Percentiles rank a stretch among this genome's conserved stretches.
These are phyloP conservation scores for Ceratocystiopsis minuta DNA, from an alignment of 2,329 filamentous ascomycete species.

Conservation along the genomic window DNA sequence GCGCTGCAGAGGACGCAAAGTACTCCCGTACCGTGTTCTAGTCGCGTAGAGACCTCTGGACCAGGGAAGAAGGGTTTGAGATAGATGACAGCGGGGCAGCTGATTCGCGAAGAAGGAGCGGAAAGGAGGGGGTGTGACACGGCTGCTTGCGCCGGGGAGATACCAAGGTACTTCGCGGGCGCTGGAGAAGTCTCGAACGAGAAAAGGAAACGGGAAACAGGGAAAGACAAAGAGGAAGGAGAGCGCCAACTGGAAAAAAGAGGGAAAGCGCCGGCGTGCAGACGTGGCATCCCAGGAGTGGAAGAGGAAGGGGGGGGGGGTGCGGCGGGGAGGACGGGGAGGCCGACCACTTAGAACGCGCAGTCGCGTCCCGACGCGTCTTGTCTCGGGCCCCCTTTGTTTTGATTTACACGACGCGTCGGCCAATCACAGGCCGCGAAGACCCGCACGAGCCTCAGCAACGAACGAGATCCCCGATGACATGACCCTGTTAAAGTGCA, in stretches of 20 bases:
- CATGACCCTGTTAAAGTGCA: background rate
- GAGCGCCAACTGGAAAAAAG: background rate
- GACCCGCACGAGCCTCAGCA: background rate
- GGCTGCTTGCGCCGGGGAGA: too few relatives aligned
- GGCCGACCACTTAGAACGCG: slow-evolving; percentile 3
- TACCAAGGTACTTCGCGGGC: too few relatives aligned
- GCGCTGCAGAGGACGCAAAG: too few relatives aligned
- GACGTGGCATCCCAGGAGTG: background rate
- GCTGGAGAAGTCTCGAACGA: background rate
- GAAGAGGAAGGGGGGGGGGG: background rate
- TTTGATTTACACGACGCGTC: slow-evolving; percentile 6
- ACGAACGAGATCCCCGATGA: slow-evolving; percentile 1
- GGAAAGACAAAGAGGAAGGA: background rate
- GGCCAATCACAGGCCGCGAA: slow-evolving; percentile 6
- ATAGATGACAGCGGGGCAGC: slow-evolving; percentile 5
- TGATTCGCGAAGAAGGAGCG: slow-evolving; percentile 4
- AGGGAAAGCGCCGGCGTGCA: background rate
- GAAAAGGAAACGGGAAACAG: background rate
- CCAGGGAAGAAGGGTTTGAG: slow-evolving; percentile 2
- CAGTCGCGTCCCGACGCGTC: slow-evolving; percentile 7
- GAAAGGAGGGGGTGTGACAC: background rate
- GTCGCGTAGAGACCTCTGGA: too few relatives aligned
- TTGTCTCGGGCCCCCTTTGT: slow-evolving; percentile 4
- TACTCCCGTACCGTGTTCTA: too few relatives aligned
- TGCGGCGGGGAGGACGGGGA: slow-evolving; percentile 1